These are phyloP conservation scores for Aethionema arabicum DNA, from an alignment of 345 rosid genomes.

Conservation along the genomic window DNA sequence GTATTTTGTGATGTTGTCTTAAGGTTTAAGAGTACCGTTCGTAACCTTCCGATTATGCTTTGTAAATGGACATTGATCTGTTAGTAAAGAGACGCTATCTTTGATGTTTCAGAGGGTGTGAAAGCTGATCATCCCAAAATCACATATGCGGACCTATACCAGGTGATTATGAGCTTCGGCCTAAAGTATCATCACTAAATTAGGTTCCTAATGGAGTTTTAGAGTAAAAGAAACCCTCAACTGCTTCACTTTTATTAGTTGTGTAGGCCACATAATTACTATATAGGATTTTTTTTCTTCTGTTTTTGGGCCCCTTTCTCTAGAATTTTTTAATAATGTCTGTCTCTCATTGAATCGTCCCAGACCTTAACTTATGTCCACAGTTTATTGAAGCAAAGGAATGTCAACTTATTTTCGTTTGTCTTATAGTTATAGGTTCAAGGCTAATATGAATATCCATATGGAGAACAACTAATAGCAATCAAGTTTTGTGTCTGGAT, in stretches of 20 bases:
- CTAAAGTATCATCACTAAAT: neutral
- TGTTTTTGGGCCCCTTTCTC: neutral
- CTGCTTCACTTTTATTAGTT: neutral
- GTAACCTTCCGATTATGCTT: neutral
- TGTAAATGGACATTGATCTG: slow-evolving; percentile 7
- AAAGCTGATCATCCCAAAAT: slow-evolving; percentile 78
- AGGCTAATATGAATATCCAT: neutral
- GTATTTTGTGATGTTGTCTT: neutral
- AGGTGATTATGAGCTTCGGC: slow-evolving; percentile 28
- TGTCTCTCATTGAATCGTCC: slow-evolving; percentile 8
- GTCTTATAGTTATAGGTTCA: slow-evolving; percentile 1
- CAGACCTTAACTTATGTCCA: neutral
- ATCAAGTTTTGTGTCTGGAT: slow-evolving; percentile 7
- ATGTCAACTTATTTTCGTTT: neutral
- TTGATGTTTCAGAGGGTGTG: slow-evolving; percentile 62
- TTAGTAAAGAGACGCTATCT: slow-evolving; percentile 17
- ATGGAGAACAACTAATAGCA: neutral
- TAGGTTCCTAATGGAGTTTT: neutral
- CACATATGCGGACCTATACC: slow-evolving; percentile 63
- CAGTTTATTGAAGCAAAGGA: neutral
- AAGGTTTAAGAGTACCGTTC: neutral
- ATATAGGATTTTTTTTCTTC: neutral
- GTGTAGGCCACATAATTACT: neutral
- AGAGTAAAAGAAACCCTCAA: neutral
- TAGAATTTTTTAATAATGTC: neutral